Base-by-base conservation (phyloP, 1,284 basidiomycete genomes). In the Cutaneotrichosporon curvatum region DNA sequence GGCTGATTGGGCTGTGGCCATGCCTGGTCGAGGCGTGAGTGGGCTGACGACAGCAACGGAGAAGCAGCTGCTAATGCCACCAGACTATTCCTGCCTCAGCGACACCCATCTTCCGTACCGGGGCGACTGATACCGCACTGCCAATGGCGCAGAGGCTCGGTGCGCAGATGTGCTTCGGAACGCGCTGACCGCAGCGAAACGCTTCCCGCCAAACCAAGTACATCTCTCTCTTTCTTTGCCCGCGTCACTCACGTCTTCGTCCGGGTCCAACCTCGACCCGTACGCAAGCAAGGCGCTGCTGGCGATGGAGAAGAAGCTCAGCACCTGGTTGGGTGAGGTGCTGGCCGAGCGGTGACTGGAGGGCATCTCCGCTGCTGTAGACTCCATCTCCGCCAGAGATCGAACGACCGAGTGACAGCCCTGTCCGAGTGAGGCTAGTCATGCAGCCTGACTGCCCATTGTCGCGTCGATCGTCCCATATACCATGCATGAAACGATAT, bases 1-100 rank as follows among this genome's bases (percentile, higher is more conserved):
- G 53, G 77, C 73, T 47, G 87, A 90, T 58, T 90, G 87, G 87
- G 83, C 83, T 9, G 86, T 83, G 56, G 85, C 83, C 30, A 88
- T 89, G 85, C 85, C 87, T 11, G 60, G 73, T 12, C 60, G 62
- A 48, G 68, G 73, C 41, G 76, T 77, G 62, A 61, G 75, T 46
- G 20, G 8, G 25, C 25, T 28, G 25, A 28, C 25, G 12, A 28
- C 25, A 28, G n/a, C n/a, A 33, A 4, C 33, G 18, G 14, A 10
- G 22, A 4, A 8, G 16, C 14, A 15, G 28, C 20, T n/a, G 6
- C 16, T 15, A 35, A 30, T 34, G 39, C 44, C 11, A 10, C 4
- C 45, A 70, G 63, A 73, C 67, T 58, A 71, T 72, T 33, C 71
- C 73, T 8, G 74, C 76, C 28, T 74, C 80, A 40, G 81, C 78